phyloP scores from a whole-genome alignment of 768 basidiomycete species.

The Russula dissimulans region DNA sequence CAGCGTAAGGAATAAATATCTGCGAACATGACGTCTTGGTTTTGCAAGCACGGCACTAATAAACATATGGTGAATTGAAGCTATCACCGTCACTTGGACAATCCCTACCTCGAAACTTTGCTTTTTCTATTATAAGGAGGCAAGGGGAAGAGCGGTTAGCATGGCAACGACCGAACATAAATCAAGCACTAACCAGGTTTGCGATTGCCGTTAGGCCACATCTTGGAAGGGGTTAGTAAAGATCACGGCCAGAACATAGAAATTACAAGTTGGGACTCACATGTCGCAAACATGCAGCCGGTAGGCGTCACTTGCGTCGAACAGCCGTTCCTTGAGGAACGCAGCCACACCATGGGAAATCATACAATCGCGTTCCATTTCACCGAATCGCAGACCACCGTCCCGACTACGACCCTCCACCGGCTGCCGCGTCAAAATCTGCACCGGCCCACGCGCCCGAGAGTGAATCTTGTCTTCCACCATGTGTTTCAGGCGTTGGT shows the following conservation, averaged over 20 bases:
- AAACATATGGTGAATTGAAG: background rate
- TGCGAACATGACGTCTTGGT: slow-evolving; percentile 95
- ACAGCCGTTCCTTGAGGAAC: slow-evolving; percentile 95
- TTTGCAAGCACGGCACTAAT: slow-evolving; percentile 82
- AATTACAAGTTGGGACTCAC: slow-evolving; percentile 37
- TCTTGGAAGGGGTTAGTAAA: slow-evolving; percentile 31
- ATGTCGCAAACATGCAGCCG: slow-evolving; percentile 95
- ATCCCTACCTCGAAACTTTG: slow-evolving; percentile 71
- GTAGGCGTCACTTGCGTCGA: slow-evolving; percentile 89
- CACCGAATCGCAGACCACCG: slow-evolving; percentile 98
- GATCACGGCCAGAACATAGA: background rate
- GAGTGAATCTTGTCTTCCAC: slow-evolving; percentile 99
- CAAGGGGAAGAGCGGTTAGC: slow-evolving; percentile 5
- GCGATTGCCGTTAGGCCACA: slow-evolving; percentile 97
- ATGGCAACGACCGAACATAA: background rate
- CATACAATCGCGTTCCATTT: slow-evolving; percentile 99
- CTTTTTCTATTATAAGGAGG: slow-evolving; percentile 58
- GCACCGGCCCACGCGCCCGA: slow-evolving; percentile 91
- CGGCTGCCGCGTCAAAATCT: slow-evolving; percentile 94
- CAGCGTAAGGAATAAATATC: slow-evolving; percentile 90
- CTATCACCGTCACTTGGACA: background rate
- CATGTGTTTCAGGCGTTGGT: slow-evolving; percentile 99
- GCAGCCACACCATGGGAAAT: slow-evolving; percentile 98
- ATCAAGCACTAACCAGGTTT: slow-evolving; percentile 57
- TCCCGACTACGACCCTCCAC: slow-evolving; percentile 98